phyloP scores from a whole-genome alignment of 2,329 filamentous ascomycete genomes.

The Fusarium sp. region DNA sequence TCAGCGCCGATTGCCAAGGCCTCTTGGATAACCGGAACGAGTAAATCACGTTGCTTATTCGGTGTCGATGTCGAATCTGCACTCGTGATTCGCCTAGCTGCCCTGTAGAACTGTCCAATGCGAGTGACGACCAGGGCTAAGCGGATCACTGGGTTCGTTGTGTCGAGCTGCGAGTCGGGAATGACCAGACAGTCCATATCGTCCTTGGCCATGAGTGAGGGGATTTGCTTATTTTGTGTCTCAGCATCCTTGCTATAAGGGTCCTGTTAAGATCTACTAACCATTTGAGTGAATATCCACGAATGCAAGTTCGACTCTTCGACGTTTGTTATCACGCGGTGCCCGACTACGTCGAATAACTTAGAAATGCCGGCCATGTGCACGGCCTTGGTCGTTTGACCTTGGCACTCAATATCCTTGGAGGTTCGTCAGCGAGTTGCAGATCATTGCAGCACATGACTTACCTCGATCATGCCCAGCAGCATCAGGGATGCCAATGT shows the following conservation, averaged over 20 bases:
- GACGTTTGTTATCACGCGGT: constrained; percentile 6
- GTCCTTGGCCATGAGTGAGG: constrained; percentile 6
- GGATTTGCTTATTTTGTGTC: constrained; percentile 21
- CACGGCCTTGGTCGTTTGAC: constrained; percentile 17
- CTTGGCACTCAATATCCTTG: constrained; percentile 30
- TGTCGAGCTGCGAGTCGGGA: constrained; percentile 5
- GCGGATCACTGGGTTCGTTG: constrained; percentile 1
- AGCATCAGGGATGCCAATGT: constrained; percentile 24
- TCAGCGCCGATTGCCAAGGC: constrained; percentile 18
- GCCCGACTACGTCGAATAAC: constrained; percentile 20
- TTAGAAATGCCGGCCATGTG: constrained; percentile 27
- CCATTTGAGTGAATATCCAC: constrained; percentile 27
- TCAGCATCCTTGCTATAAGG: neutral
- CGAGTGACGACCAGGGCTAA: constrained; percentile 15
- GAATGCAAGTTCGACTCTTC: neutral
- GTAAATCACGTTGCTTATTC: neutral
- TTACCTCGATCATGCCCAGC: constrained; percentile 26
- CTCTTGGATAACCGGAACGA: constrained; percentile 11
- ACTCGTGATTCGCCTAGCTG: constrained; percentile 10
- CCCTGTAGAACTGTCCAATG: constrained; percentile 23
- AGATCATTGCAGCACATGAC: neutral
- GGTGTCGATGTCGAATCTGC: neutral
- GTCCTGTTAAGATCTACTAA: constrained; percentile 4
- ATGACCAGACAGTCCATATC: constrained; percentile 15
- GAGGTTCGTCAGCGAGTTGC: neutral